phyloP scores from a whole-genome alignment of 345 rosid species.

The Melastoma malabathricum region DNA sequence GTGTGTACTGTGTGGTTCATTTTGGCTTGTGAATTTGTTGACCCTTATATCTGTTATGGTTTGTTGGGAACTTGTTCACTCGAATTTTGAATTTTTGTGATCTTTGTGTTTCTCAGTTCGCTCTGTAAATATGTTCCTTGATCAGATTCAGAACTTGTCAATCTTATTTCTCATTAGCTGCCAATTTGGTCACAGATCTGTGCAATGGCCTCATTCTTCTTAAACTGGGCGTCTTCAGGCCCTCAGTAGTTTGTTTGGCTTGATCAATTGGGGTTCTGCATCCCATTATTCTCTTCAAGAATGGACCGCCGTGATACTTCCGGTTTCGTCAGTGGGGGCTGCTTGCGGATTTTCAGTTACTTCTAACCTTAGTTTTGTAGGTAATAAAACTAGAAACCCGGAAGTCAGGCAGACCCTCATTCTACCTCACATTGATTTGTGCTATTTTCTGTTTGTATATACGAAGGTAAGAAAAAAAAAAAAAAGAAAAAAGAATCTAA shows the following conservation, averaged over 20 bases:
- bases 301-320: constrained; percentile 89
- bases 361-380: constrained; percentile 54
- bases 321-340: constrained; percentile 96
- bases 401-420: constrained; percentile 51
- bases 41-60: too few species aligned
- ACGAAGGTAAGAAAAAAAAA: not conserved
- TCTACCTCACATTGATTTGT: constrained; percentile 26
- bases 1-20: too few species aligned
- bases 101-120: too few species aligned
- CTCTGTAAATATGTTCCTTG: too few species aligned
- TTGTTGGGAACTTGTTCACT: too few species aligned
- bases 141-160: too few species aligned
- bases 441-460: constrained; percentile 14
- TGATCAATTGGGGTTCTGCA: constrained; percentile 17
- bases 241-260: constrained; percentile 9
- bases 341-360: constrained; percentile 24
- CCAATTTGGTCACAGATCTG: not conserved
- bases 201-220: constrained; percentile 15
- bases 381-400: constrained; percentile 29
- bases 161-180: too few species aligned
- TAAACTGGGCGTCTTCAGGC: constrained; percentile 10
- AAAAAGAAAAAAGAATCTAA: not conserved
- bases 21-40: too few species aligned
- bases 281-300: constrained; percentile 15
- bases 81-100: too few species aligned